phyloP scores from a whole-genome alignment of 306 rosid species.

The Fragaria nilgerrensis region DNA sequence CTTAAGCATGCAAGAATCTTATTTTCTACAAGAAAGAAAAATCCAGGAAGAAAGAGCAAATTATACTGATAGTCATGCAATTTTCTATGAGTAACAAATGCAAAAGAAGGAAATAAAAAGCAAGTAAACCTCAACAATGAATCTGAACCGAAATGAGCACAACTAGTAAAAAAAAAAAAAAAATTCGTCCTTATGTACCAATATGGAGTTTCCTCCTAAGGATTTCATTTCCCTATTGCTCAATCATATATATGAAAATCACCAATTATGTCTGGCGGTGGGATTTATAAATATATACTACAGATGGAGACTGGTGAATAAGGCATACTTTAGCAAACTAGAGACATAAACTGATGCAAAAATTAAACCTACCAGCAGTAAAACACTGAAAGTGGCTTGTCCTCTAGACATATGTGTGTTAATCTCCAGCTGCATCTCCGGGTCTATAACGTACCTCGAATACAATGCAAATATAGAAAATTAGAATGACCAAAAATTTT shows the following conservation, averaged over 20 bases:
- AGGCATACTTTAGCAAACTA: background rate
- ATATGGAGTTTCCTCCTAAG: slow-evolving; percentile 18
- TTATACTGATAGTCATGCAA: background rate
- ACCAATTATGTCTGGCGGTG: slow-evolving; percentile 7
- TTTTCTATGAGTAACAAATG: background rate
- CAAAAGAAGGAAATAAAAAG: background rate
- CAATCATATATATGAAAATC: slow-evolving; percentile 16
- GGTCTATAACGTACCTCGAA: slow-evolving; percentile 42
- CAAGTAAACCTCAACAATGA: slow-evolving; percentile 1
- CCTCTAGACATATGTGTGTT: slow-evolving; percentile 41
- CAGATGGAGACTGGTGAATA: background rate
- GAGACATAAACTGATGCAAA: background rate
- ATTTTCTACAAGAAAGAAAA: background rate
- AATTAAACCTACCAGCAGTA: slow-evolving; percentile 39
- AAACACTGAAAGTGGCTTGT: slow-evolving; percentile 43
- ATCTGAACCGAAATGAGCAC: background rate
- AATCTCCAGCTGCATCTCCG: slow-evolving; percentile 53
- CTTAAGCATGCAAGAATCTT: background rate
- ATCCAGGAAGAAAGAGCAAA: background rate
- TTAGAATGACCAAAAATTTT: background rate
- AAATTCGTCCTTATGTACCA: slow-evolving; percentile 1
- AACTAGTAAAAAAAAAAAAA: too few species aligned
- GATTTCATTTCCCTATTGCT: background rate
- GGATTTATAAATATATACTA: slow-evolving; percentile 7
- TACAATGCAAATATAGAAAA: slow-evolving; percentile 6